Evolutionary conservation across 2,329 filamentous ascomycete genomes (phyloP), one percentile per base, ranked within the genome.

Genomic region (Kalmusia sp.): DNA sequence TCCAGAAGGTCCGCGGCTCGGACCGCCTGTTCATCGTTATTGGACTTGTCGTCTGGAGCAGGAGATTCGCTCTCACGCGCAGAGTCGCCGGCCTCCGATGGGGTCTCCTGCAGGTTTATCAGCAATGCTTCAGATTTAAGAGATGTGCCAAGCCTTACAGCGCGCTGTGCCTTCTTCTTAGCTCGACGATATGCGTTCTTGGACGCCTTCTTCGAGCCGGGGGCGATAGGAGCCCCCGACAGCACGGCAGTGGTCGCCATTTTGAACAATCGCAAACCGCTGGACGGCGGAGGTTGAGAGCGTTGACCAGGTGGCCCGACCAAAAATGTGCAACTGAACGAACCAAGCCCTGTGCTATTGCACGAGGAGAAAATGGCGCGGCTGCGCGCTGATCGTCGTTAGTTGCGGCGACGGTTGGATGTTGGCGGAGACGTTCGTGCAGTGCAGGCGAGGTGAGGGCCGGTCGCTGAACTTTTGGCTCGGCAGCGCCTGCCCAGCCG

Each of bases 131-230:
- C 14, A 53, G 38, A 40, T 33, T 39, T 9, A 44, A 38, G 3
- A 15, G 22, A 15, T 17, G 30, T 14, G 17, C 22, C 8, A 14
- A 27, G 6, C 59, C 73, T 79, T 73, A 84, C 78, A 62, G 85
- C 77, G 68, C 87, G 87, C 79, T 96, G 96, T 67, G 92, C 90
- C 87, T 96, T 97, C 85, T 95, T 96, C 82, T 93, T 93, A 43
- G 92, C 90, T 74, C 93, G 87, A 74, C 92, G 86, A 81, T 93
- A 88, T 78, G 96, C 92, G 77, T 97, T 97, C 82, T 97, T 98
- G 74, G 89, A 92, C 80, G 89, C 87, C 80, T 93, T 96, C 72
- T 76, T 74, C 2, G 44, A 47, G 59, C 65, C 67, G 27, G 55
- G 53, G 24, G 67, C 67, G 37, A 54, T 59, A n/a, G 58, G 56